These are phyloP conservation scores for Solanum paucissectum DNA, from an alignment of 257 asterid genomes.

Conservation along the genomic window DNA sequence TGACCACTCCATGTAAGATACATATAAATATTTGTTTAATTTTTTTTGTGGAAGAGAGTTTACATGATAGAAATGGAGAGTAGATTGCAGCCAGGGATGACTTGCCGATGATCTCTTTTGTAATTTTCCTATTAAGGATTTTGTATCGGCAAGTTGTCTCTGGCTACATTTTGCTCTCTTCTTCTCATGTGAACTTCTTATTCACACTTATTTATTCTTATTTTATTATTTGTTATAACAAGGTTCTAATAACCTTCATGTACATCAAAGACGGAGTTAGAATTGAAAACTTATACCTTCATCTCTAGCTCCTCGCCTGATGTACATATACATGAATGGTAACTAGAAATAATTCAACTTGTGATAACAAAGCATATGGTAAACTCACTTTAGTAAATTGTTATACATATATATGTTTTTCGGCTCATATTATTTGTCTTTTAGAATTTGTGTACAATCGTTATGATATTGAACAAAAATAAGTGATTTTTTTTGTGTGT, in stretches of 20 bases:
- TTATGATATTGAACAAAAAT: background rate
- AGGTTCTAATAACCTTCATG: background rate
- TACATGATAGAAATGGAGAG: conserved; percentile 6
- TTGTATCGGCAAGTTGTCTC: background rate
- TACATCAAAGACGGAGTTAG: background rate
- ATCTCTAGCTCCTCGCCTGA: background rate
- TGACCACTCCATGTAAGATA: background rate
- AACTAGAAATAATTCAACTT: background rate
- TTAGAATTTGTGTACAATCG: background rate
- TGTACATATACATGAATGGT: background rate
- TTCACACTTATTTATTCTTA: background rate
- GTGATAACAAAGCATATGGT: background rate
- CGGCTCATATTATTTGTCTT: background rate
- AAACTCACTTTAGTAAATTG: background rate
- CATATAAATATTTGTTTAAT: background rate
- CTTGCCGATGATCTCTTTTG: background rate
- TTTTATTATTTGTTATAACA: background rate
- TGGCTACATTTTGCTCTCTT: conserved; percentile 2
- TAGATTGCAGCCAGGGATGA: conserved; percentile 12
- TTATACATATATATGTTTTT: background rate
- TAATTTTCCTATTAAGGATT: background rate
- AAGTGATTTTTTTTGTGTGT: background rate
- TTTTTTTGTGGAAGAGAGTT: background rate
- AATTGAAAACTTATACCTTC: background rate
- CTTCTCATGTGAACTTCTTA: conserved; percentile 6